Base-by-base conservation (phyloP, 2,329 filamentous ascomycete species). In the Dactylellina leptospora region DNA sequence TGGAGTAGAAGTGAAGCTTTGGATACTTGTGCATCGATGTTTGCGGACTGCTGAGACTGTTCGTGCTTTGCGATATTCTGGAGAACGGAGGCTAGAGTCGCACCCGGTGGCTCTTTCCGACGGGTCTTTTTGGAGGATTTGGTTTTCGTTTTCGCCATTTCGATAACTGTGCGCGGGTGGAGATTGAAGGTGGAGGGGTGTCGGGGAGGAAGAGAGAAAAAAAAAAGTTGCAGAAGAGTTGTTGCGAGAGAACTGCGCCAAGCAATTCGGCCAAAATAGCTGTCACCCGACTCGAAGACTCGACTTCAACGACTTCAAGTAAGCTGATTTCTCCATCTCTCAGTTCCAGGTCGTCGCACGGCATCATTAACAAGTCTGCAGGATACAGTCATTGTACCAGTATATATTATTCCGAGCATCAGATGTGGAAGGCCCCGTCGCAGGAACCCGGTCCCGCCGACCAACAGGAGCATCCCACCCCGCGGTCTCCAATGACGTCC, bases 61-160 rank as follows among this genome's bases (percentile, higher is more conserved):
- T 61, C 51, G 48, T 72, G 68, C 53, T 63, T 58, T 33, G 59
- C 68, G 40, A 72, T 72, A 28, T 72, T 72, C 42, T 64, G 59
- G 53, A 72, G 68, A 38, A 72, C 68, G 28, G 68, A 72, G 22
- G 68, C 59, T 5, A 72, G 53, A 28, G 68, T 54, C 2, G 68
- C 68, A 16, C 16, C 4, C 11, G 45, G 9, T 4, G 59, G n/a
- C 6, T 72, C 68, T 64, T 72, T 72, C 68, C 68, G 68, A 3
- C 68, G 68, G 53, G 68, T 33, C 47, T 72, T 72, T 22, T 72
- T 72, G 22, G 68, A 72, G n/a, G 68, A 23, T 48, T 72, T 72
- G 13, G 68, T 72, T 45, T 72, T 72, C 50, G 68, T 60, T 28
- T 72, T 72, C 36, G 68, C 68, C 68, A 72, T 72, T 58, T 56